Conservation (phyloP, 768 basidiomycete genomes). For the Pulveroboletus frians region DNA sequence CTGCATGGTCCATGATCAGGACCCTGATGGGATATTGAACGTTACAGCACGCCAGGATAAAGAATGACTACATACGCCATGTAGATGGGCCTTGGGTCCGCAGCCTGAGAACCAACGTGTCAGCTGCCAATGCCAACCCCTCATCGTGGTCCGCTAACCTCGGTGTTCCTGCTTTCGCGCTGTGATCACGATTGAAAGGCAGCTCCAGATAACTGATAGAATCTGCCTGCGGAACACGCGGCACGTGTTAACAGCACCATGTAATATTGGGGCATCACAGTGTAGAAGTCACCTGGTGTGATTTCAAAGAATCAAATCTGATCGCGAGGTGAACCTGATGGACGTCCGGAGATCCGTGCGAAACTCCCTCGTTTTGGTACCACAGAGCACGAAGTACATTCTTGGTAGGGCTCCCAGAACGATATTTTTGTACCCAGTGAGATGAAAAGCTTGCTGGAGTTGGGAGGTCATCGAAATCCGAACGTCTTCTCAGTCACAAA, state of each 20-base stretch:
- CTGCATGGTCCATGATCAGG: no score
- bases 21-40: constrained; percentile 17
- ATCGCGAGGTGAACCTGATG: background rate
- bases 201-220: constrained; percentile 1
- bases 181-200: background rate
- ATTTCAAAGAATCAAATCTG: background rate
- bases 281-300: background rate
- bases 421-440: background rate
- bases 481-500: background rate
- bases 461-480: background rate
- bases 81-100: constrained; percentile 17
- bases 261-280: background rate
- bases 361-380: background rate
- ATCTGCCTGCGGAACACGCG: constrained; percentile 23
- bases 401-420: background rate
- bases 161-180: constrained; percentile 6
- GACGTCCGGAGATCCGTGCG: background rate
- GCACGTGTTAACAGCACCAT: constrained; percentile 9
- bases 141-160: constrained; percentile 15
- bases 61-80: constrained; percentile 22
- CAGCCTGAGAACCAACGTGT: background rate
- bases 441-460: background rate
- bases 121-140: constrained; percentile 7
- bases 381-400: background rate
- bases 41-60: background rate